phyloP scores from a whole-genome alignment of 73 alveolate genomes.

The Paramecium pentaurelia region DNA sequence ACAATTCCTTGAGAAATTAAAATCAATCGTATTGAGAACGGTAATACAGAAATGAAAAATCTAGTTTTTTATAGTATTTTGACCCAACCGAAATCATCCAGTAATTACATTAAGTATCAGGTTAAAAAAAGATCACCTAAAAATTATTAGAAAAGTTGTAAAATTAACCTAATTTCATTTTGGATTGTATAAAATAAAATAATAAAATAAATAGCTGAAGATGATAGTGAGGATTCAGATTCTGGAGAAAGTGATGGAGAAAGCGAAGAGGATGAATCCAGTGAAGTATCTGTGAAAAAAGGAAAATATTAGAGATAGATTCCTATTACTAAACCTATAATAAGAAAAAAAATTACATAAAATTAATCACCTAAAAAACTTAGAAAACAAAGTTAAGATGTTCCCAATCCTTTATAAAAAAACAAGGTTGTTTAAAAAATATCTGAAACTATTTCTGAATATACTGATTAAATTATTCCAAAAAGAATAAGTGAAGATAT shows the following conservation, averaged over 20 bases:
- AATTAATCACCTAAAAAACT: not conserved
- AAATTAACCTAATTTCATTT: not conserved
- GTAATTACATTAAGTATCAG: conserved; percentile 28
- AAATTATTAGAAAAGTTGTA: conserved; percentile 16
- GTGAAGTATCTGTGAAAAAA: not conserved
- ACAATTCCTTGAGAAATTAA: not conserved
- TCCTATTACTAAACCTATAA: not conserved
- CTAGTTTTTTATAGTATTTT: conserved; percentile 4
- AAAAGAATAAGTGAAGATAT: not conserved
- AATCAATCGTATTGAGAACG: not conserved
- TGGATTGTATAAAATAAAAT: not conserved
- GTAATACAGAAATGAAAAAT: not conserved
- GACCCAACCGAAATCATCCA: conserved; percentile 53
- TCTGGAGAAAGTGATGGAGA: not conserved
- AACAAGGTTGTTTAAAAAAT: not conserved
- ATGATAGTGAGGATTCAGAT: conserved; percentile 26
- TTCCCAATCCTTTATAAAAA: not conserved
- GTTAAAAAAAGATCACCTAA: conserved; percentile 22
- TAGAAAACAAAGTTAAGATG: not conserved
- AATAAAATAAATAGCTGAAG: not conserved
- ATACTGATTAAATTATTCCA: not conserved
- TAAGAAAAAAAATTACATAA: not conserved
- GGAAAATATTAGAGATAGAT: not conserved
- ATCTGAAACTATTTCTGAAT: not conserved
- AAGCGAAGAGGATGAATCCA: not conserved